Evolutionary conservation across 257 asterid genomes (phyloP).

Genomic region (Verbascum thapsus): DNA sequence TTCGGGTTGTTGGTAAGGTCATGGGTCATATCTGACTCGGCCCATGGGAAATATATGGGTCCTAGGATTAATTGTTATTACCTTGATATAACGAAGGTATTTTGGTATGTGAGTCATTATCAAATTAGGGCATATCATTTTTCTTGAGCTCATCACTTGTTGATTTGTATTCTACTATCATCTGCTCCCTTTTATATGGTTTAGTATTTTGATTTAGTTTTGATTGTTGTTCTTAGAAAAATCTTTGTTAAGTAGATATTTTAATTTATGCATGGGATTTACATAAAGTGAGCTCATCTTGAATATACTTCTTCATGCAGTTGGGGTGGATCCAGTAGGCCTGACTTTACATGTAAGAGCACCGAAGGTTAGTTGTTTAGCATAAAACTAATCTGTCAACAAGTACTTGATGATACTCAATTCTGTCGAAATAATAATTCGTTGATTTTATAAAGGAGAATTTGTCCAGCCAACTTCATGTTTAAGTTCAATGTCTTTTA

Average conservation of each 20-base stretch:
- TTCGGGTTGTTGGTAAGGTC: no score
- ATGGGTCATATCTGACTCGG: no score
- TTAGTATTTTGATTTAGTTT: no score
- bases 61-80: no score
- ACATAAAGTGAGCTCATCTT: neutral
- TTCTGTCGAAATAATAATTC: neutral
- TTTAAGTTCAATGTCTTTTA: neutral
- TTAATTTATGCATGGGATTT: conserved; percentile 11
- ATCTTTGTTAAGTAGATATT: neutral
- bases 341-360: conserved; percentile 95
- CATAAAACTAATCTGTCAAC: neutral
- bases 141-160: no score
- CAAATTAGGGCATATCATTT: no score
- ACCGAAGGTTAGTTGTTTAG: conserved; percentile 74
- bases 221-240: neutral
- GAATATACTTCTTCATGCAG: conserved; percentile 46
- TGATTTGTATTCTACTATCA: no score
- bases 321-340: conserved; percentile 99
- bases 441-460: conserved; percentile 10
- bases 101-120: no score
- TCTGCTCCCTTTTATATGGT: no score
- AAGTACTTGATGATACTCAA: neutral
- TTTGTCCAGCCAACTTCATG: conserved; percentile 1
- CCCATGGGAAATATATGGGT: no score
- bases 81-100: no score